Base-by-base conservation (phyloP, 2,329 filamentous ascomycete species). In the Sclerotinia subarctica region DNA sequence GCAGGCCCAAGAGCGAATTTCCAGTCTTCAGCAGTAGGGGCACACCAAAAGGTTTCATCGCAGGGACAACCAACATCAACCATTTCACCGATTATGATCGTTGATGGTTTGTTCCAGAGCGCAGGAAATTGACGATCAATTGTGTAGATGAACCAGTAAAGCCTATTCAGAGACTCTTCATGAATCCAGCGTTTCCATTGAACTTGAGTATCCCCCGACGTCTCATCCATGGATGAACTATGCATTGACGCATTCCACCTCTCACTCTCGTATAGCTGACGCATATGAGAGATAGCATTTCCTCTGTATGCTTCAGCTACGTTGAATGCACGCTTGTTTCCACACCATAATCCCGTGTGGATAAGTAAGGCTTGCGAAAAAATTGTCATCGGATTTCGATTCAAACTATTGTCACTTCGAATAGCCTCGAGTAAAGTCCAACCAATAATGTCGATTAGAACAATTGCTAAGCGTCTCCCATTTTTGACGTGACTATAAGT, bases 31-130 rank as follows among this genome's bases (percentile, higher is more conserved):
- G 73, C 73, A 21, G 73, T 73, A 17, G 70, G 57, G 6, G 73
- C 72, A 21, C 24, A 65, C 73, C 73, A 75, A 51, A 73, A 74
- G n/a, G 70, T 69, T 24, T 75, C 72, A 35, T 75, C 73, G 42
- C 72, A 74, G 46, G 73, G 73, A 58, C 72, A 74, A 6, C 68
- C 66, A 19, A 75, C 47, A 62, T 71, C 47, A 35, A 69, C 69
- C 21, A 75, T 64, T 46, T 75, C 72, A 11, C 71, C 69, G n/a
- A 73, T 64, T 15, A 72, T 70, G 17, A 74, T 73, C 15, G 72
- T 71, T 17, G 69, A 67, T 19, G 73, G 70, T 13, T 74, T 58
- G 54, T 75, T 75, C 53, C 74, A 62, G 1, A 75, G 51, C 51
- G 68, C 68, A 7, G 73, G 70, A 35, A 74, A 74, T 47, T 74